Evolutionary conservation across 148 eudicot genomes (phyloP), one percentile per base, ranked within the genome.

Genomic region (Suaeda aralocaspica): DNA sequence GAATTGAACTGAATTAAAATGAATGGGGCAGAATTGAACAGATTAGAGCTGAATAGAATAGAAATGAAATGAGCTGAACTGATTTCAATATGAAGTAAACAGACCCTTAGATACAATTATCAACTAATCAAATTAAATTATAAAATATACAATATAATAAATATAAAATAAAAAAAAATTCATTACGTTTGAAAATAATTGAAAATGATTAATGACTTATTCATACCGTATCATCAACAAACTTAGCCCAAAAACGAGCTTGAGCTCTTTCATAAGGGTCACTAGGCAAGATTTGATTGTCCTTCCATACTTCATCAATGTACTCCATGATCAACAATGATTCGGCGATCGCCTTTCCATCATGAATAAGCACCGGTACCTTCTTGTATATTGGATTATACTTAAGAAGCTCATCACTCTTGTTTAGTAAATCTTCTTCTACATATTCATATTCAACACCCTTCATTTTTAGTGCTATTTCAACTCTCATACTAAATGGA

Each of bases 311-410:
- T 61, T 66, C 68, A 19, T 77, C 76, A 5, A 77, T 49, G 57
- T 72, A 72, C 72, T 77, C 72, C 24, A 77, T 8, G 25, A 77
- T 77, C 9, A 77, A 63, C 48, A 25, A 29, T 5, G 80, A 77
- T 62, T 77, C 76, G 2, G n/a, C 76, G 11, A 72, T 61, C 9
- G 72, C 67, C 2, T 57, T 68, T 14, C 76, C 80, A 6, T 72
- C 52, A 22, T 65, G 62, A 21, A 77, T 24, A 18, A 77, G 48
- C 34, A 77, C 72, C 19, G 80, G 76, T 12, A 72, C 26, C 22
- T 77, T 72, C 72, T 72, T 59, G 45, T 77, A 34, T 41, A 67
- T n/a, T 0, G 80, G 80, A 24, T 77, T 77, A 48, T 50, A 65
- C 29, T 30, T 59, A 26, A 77, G 57, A 7, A 77, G 76, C 14